Evolutionary conservation across 78 protist species (phyloP).

Genomic region (Cavenderia fasciculata): DNA sequence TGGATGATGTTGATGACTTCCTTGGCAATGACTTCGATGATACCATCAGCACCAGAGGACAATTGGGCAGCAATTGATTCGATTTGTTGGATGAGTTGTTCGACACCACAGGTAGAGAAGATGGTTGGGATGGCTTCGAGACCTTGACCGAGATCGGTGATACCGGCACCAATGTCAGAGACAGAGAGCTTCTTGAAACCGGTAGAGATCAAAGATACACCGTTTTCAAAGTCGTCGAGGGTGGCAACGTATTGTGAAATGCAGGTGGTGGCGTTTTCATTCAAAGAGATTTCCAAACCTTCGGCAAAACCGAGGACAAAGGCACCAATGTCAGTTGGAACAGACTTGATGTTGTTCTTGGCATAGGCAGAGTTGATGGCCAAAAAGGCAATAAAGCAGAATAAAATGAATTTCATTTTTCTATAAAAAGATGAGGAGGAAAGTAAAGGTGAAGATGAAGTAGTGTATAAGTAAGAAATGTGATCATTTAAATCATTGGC

Average conservation of each 20-base stretch:
- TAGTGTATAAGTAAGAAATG: no score
- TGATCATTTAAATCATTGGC: no score
- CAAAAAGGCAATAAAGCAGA: no score
- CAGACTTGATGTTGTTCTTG: no score
- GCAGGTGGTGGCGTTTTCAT: constrained; percentile 19
- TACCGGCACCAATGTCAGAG: not conserved
- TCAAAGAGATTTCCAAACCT: constrained; percentile 44
- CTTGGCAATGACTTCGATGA: constrained; percentile 51
- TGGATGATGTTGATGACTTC: constrained; percentile 61
- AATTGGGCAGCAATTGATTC: constrained; percentile 17
- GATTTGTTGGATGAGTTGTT: constrained; percentile 45
- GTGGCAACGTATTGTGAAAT: not conserved
- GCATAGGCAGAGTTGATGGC: no score
- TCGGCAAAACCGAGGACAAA: constrained; percentile 38
- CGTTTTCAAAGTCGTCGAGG: constrained; percentile 23
- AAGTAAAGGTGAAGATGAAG: no score
- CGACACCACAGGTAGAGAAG: constrained; percentile 25
- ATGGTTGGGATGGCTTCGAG: constrained; percentile 17
- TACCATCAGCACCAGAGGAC: constrained; percentile 56
- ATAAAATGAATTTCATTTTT: no score
- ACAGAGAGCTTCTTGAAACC: constrained; percentile 50
- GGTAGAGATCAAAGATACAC: constrained; percentile 10
- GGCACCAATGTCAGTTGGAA: no score
- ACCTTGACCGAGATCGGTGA: not conserved
- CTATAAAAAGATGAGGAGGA: no score